Base-by-base conservation (phyloP, 2,329 filamentous ascomycete genomes). In the Penicillium frequentans region DNA sequence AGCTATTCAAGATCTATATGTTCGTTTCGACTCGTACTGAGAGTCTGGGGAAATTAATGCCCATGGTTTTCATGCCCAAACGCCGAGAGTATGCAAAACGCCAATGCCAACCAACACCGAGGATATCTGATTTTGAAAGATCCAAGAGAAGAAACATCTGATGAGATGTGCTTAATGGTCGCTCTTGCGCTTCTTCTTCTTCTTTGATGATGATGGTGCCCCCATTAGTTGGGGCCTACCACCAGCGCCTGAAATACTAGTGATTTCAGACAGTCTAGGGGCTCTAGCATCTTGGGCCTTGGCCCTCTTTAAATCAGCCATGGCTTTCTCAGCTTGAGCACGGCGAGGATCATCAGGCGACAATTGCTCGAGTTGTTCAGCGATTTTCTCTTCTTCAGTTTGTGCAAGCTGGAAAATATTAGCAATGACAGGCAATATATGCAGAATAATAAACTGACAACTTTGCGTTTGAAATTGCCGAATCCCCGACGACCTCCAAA, bases 401-500 rank as follows among this genome's bases (percentile, higher is more conserved):
- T 10, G 35, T 39, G 35, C 7, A 7, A 19, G n/a, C 39, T 42
- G 39, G 19, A 23, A 42, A 21, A 29, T 16, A 29, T 47, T 27
- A 47, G 44, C 44, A 27, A 19, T 13, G n/a, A 13, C 5, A 13
- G 16, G 3, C 2, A 9, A 8, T 1, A 37, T 0, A 24, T 26
- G 19, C 21, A 33, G 9, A 33, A 45, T 9, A 11, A 19, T 31
- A 7, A 13, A 70, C 73, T 44, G 49, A 68, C 68, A 14, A 67
- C 64, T 54, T 73, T 76, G 52, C 69, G 69, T 62, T 70, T 75
- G 51, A 72, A 77, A 47, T 72, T 73, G 8, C 75, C 75, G 56
- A 73, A 78, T n/a, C 67, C 57, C 46, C 69, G 68, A 16, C 75
- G 67, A 13, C 75, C 75, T 23, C 70, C 68, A 47, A 62, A 63